Evolutionary conservation across 2,329 filamentous ascomycete species (phyloP).

Genomic region (Zymoseptoria tritici): DNA sequence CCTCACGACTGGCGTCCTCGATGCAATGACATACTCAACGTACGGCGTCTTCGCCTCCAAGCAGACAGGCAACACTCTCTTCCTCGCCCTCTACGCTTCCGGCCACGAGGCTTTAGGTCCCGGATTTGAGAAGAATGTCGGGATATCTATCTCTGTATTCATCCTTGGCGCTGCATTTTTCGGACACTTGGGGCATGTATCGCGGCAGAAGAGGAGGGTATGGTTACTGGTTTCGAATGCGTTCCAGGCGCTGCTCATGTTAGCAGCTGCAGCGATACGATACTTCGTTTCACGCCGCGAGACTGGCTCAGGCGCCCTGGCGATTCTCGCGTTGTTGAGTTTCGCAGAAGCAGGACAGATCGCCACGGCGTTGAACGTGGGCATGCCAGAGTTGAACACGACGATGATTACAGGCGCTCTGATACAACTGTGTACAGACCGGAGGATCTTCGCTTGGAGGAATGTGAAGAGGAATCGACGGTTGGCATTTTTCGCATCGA

Average conservation of each 20-base stretch:
- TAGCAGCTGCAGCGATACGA: conserved; percentile 19
- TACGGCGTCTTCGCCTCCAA: conserved; percentile 26
- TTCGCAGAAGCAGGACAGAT: conserved; percentile 23
- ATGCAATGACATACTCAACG: conserved; percentile 24
- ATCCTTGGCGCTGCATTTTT: conserved; percentile 20
- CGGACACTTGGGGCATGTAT: conserved; percentile 21
- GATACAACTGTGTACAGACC: conserved; percentile 21
- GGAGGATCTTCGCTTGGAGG: conserved; percentile 13
- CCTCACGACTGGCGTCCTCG: conserved; percentile 22
- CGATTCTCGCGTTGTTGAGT: conserved; percentile 15
- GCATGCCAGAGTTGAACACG: conserved; percentile 25
- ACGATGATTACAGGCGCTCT: conserved; percentile 27
- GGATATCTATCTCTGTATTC: conserved; percentile 19
- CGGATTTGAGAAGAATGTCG: conserved; percentile 19
- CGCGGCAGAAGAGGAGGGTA: conserved; percentile 18
- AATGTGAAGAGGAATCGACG: conserved; percentile 21
- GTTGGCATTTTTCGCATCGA: conserved; percentile 16
- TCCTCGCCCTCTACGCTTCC: conserved; percentile 18
- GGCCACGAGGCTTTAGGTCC: conserved; percentile 8
- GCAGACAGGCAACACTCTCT: conserved; percentile 32
- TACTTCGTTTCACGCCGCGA: conserved; percentile 11
- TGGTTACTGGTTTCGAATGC: conserved; percentile 21
- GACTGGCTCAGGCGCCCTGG: conserved; percentile 13
- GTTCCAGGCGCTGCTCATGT: conserved; percentile 19
- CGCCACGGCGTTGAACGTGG: conserved; percentile 18